phyloP scores from a whole-genome alignment of 1,284 basidiomycete species.

The Ceraceosorus guamensis region DNA sequence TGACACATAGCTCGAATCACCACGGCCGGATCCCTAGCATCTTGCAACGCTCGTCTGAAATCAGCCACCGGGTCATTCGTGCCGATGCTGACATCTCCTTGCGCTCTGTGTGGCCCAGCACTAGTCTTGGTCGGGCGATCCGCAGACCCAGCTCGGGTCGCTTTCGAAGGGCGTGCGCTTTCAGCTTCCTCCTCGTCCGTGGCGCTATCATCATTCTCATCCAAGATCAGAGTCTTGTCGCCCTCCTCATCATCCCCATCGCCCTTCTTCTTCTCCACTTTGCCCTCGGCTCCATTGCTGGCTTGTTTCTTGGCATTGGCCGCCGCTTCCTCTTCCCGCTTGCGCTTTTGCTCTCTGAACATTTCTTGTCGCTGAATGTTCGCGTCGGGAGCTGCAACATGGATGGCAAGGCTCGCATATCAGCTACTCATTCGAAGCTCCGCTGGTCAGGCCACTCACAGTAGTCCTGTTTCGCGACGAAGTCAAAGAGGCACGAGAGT shows the following conservation, averaged over 20 bases:
- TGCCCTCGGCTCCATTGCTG: no score
- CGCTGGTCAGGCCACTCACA: neutral
- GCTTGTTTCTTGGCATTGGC: no score
- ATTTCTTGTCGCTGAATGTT: conserved; percentile 2
- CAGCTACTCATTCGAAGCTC: neutral
- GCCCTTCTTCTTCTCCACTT: conserved; percentile 1
- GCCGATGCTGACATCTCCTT: neutral
- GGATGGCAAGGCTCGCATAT: neutral
- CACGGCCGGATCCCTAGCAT: neutral
- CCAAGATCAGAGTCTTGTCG: conserved; percentile 4
- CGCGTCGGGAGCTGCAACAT: neutral
- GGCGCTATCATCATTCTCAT: neutral
- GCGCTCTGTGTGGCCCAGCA: neutral
- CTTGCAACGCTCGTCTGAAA: neutral
- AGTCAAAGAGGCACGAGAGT: neutral
- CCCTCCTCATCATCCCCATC: conserved; percentile 1
- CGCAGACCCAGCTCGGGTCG: neutral
- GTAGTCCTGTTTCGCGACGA: neutral
- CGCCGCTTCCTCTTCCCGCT: neutral
- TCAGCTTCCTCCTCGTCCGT: conserved; percentile 6
- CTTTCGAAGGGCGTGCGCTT: neutral
- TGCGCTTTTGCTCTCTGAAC: neutral
- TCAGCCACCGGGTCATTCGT: neutral
- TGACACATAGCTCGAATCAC: neutral
- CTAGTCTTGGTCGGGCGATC: neutral